A percentile compares a stretch with the other conserved stretches of the same genome.
Evolutionary conservation across 306 rosid genomes (phyloP).

Genomic region (Elaeagnus macrophylla): DNA sequence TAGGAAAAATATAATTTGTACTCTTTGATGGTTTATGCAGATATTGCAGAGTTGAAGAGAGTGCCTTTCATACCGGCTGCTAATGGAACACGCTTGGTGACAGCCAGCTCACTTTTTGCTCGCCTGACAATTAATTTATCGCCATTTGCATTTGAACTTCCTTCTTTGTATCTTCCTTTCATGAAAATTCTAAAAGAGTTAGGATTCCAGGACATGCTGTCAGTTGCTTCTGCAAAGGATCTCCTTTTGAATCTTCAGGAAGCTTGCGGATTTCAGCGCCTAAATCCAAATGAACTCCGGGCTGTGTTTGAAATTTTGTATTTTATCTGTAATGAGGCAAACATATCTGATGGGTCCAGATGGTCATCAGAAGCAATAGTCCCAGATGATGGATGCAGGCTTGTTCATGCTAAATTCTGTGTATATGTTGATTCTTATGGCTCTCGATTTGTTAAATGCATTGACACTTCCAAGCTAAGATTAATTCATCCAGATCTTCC

Average conservation of each 20-base stretch:
- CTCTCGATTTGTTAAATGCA: constrained; percentile 69
- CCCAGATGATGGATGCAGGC: constrained; percentile 94
- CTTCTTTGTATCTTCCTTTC: constrained; percentile 68
- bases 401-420: constrained; percentile 77
- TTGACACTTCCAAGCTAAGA: constrained; percentile 74
- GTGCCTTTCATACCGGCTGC: constrained; percentile 92
- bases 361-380: constrained; percentile 71
- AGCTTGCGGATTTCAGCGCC: constrained; percentile 82
- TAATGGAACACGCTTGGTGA: constrained; percentile 87
- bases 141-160: constrained; percentile 96
- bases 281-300: constrained; percentile 94
- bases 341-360: constrained; percentile 27
- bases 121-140: constrained; percentile 76
- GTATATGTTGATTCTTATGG: constrained; percentile 82
- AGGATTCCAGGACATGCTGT: constrained; percentile 77
- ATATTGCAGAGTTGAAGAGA: constrained; percentile 46
- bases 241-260: constrained; percentile 77
- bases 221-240: constrained; percentile 70
- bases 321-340: constrained; percentile 64
- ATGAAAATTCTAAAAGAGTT: constrained; percentile 75
- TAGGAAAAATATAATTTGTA: neutral
- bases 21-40: constrained; percentile 34
- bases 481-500: constrained; percentile 87
- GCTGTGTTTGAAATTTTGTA: constrained; percentile 84
- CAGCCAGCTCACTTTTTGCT: constrained; percentile 68